A percentile compares a stretch with the other conserved stretches of the same genome.
These are phyloP conservation scores for Entomortierella chlamydospora DNA, from an alignment of 192 early-diverging fungal genomes.

Conservation along the genomic window DNA sequence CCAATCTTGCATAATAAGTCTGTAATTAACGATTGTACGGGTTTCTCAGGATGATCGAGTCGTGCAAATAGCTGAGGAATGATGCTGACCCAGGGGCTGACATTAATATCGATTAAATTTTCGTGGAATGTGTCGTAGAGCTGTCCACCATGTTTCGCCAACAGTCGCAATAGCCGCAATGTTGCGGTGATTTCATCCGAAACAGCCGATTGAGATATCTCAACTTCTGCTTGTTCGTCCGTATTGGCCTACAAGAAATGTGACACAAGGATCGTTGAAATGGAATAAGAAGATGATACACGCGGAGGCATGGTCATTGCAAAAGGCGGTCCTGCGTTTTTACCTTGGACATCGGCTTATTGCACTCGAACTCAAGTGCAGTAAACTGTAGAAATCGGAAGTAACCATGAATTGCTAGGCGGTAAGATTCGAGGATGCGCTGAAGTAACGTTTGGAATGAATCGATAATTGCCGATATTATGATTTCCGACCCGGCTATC, in stretches of 20 bases:
- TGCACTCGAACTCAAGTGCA: constrained; percentile 30
- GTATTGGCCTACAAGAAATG: constrained; percentile 16
- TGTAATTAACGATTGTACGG: constrained; percentile 64
- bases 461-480: constrained; percentile 15
- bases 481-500: constrained; percentile 4
- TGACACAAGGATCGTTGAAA: not conserved
- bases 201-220: constrained; percentile 35
- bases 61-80: constrained; percentile 83
- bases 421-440: constrained; percentile 34
- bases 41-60: constrained; percentile 70
- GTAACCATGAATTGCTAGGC: constrained; percentile 41
- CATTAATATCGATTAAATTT: constrained; percentile 53
- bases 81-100: constrained; percentile 70
- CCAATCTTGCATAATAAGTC: constrained; percentile 73
- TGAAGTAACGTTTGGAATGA: constrained; percentile 28
- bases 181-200: constrained; percentile 67
- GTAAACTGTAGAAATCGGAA: constrained; percentile 50
- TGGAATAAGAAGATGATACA: not conserved
- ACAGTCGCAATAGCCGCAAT: constrained; percentile 69
- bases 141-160: constrained; percentile 69
- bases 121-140: constrained; percentile 59
- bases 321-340: not conserved
- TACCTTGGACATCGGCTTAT: constrained; percentile 37
- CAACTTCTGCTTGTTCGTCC: constrained; percentile 22
- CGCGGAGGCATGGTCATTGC: not conserved